Base-by-base conservation (phyloP, 78 protist species). In the Tieghemostelium lacteum region DNA sequence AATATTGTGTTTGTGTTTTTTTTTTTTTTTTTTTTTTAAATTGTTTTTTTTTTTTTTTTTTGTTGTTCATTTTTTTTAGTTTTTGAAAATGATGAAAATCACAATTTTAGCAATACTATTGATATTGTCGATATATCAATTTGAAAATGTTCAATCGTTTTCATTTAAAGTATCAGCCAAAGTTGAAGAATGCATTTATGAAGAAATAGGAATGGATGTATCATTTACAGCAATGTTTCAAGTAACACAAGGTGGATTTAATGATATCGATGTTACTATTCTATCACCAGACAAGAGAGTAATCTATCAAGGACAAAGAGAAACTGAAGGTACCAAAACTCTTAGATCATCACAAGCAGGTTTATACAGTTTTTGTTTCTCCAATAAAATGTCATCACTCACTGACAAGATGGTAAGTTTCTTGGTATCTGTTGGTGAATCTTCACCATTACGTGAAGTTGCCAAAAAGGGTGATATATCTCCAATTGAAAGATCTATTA, bases 361-460 rank as follows among this genome's bases (percentile, higher is more conserved):
- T 36, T 92, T 80, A 26, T 88, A 95, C 92, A 72, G 65, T 36
- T 92, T 96, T 88, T 97, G 99, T 91, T 96, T 97, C 80, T n/a
- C 73, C 29, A 97, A 97, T 88, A 72, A 80, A 65, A 95, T 96
- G 97, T 89, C 96, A 28, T 95, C 95, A 40, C 20, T 95, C 62
- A 95, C 99, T 17, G 76, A 71, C 34, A 97, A 97, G 87, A 55
- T 58, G 2, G 93, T 96, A 26, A 52, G 86, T 72, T 94, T 97
- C 67, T 49, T 74, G 37, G 22, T 92, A 16, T 61, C 57, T 19
- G 73, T 61, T 26, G 95, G 94, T 74, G 95, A 73, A 52, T 39
- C 60, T 29, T 65, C 93, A 17, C 72, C 73, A 49, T 52, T 54
- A 1, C 36, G 50, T 33, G 91, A 88, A 26, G 42, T 71, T 0